phyloP scores from a whole-genome alignment of 495 filamentous ascomycete genomes.

The Podospora bellae-mahoneyi region DNA sequence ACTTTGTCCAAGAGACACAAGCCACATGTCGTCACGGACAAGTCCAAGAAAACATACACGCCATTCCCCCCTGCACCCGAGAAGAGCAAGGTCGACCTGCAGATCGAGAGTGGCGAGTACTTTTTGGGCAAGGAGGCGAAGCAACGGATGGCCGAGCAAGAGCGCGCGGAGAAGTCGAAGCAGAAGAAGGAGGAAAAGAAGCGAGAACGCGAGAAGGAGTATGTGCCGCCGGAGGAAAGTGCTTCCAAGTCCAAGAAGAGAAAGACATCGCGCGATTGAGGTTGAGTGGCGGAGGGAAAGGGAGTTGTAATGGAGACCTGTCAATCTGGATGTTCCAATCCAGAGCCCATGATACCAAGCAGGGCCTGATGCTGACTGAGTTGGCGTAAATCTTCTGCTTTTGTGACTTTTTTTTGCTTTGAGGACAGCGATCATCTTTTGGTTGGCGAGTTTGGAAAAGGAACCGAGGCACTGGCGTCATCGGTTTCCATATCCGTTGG shows the following conservation, averaged over 20 bases:
- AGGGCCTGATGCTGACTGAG: conserved; percentile 17
- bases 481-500: conserved; percentile 11
- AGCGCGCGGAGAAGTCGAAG: conserved; percentile 74
- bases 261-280: conserved; percentile 52
- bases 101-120: conserved; percentile 98
- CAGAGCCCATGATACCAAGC: conserved; percentile 30
- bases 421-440: not conserved
- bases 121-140: conserved; percentile 90
- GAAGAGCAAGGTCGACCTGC: conserved; percentile 91
- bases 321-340: conserved; percentile 16
- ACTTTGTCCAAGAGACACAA: conserved; percentile 78
- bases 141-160: conserved; percentile 74
- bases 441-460: not conserved
- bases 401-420: not conserved
- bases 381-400: conserved; percentile 2
- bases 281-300: conserved; percentile 6
- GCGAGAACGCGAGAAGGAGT: conserved; percentile 78
- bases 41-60: conserved; percentile 90
- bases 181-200: conserved; percentile 85
- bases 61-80: conserved; percentile 63
- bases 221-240: conserved; percentile 76
- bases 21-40: conserved; percentile 86
- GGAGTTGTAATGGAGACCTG: conserved; percentile 13
- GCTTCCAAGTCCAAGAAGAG: conserved; percentile 59
- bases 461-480: conserved; percentile 28